Evolutionary conservation across 1,139 yeast genomes (phyloP).

Genomic region (Geotrichum australiense): DNA sequence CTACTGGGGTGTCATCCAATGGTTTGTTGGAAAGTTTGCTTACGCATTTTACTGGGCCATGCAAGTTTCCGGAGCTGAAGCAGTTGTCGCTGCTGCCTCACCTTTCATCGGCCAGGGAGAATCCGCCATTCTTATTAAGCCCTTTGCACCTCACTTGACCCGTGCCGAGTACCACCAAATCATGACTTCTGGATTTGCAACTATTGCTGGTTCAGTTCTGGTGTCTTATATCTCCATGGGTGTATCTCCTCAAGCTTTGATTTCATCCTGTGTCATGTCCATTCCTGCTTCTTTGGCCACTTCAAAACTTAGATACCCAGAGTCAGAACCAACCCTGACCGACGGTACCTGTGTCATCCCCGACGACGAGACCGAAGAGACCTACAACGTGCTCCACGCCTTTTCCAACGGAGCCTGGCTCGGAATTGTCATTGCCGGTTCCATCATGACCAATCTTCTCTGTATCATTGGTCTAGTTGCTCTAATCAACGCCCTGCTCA

Average conservation of each 20-base stretch:
- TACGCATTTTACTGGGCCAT: constrained; percentile 56
- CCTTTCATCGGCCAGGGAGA: constrained; percentile 69
- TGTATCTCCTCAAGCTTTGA: constrained; percentile 56
- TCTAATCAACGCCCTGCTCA: constrained; percentile 49
- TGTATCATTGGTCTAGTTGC: constrained; percentile 61
- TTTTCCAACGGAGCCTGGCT: constrained; percentile 57
- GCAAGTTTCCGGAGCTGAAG: constrained; percentile 59
- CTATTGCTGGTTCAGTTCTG: constrained; percentile 60
- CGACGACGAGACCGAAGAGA: constrained; percentile 34
- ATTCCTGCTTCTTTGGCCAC: constrained; percentile 62
- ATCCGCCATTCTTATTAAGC: constrained; percentile 56
- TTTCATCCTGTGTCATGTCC: constrained; percentile 64
- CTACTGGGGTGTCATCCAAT: constrained; percentile 55
- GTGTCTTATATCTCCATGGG: constrained; percentile 63
- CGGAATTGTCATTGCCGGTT: constrained; percentile 54
- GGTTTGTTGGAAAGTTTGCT: constrained; percentile 56
- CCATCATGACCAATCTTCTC: constrained; percentile 54
- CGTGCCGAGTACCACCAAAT: constrained; percentile 60
- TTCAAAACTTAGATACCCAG: constrained; percentile 57
- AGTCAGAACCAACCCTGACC: constrained; percentile 51
- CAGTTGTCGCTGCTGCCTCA: constrained; percentile 62
- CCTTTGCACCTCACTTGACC: constrained; percentile 54
- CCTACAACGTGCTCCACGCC: constrained; percentile 57
- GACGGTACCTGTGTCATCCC: constrained; percentile 46
- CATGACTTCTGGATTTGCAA: constrained; percentile 61